These are phyloP conservation scores for Lentinula aciculospora DNA, from an alignment of 768 basidiomycete species.

Conservation along the genomic window DNA sequence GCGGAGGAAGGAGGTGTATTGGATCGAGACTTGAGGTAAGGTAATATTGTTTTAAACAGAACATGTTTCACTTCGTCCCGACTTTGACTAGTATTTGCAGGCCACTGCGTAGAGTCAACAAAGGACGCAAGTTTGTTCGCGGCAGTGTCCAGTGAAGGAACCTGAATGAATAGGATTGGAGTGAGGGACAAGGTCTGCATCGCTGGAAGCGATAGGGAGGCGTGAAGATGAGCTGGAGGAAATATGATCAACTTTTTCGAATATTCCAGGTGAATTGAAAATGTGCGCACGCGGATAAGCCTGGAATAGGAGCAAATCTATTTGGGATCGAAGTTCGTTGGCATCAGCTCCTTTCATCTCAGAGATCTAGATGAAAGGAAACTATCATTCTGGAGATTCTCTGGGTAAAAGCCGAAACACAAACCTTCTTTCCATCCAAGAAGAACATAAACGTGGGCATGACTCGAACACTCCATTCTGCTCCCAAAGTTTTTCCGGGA, in stretches of 20 bases:
- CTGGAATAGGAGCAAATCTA: slow-evolving; percentile 68
- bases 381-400: not conserved
- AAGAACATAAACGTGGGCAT: slow-evolving; percentile 94
- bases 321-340: slow-evolving; percentile 63
- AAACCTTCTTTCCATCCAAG: slow-evolving; percentile 65
- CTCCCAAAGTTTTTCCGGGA: slow-evolving; percentile 52
- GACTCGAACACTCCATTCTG: slow-evolving; percentile 59
- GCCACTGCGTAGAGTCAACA: slow-evolving; percentile 45
- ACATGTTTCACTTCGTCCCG: slow-evolving; percentile 41
- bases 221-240: slow-evolving; percentile 74
- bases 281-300: slow-evolving; percentile 70
- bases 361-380: slow-evolving; percentile 36
- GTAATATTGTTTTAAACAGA: slow-evolving; percentile 43
- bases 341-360: slow-evolving; percentile 72
- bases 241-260: not conserved
- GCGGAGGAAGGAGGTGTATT: slow-evolving; percentile 21
- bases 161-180: slow-evolving; percentile 72
- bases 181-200: slow-evolving; percentile 59
- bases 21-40: slow-evolving; percentile 56
- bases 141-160: slow-evolving; percentile 64
- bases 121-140: slow-evolving; percentile 55
- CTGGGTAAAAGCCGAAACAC: slow-evolving; percentile 5
- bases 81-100: slow-evolving; percentile 18
- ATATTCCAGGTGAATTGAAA: not conserved
- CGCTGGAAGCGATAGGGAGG: slow-evolving; percentile 49